Evolutionary conservation across 345 rosid genomes (phyloP), one percentile per base, ranked within the genome.

Genomic region (Hypericum androsaemum): DNA sequence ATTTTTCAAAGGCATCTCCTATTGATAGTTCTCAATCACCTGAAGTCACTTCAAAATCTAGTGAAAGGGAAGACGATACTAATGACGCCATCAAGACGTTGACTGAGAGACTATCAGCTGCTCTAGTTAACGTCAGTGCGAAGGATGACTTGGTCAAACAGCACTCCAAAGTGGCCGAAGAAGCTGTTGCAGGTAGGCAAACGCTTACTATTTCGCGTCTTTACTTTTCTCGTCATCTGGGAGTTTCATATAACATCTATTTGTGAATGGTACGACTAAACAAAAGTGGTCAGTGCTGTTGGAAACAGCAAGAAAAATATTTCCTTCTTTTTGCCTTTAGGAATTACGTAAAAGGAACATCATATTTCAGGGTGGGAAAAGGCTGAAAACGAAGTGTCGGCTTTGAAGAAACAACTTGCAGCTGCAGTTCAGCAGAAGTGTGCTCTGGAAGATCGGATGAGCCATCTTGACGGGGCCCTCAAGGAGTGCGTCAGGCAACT

Each of bases 401-500:
- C 60, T 45, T 41, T 90, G 32, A 90, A 79, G 75, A 68, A 77
- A 61, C 83, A 83, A 62, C 82, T 87, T 9, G 95, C 84, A 45
- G 73, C 62, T 59, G 63, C 74, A 41, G 57, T 32, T 17, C 71
- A 73, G 57, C 72, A 69, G 64, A 82, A 79, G 38, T 66, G 60
- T 52, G 57, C 53, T 39, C 67, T 82, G 59, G 96, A 84, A 74
- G 88, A 84, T 75, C 76, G 87, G 62, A 77, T 79, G 42, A 79
- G 68, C 58, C 96, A 90, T 65, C 77, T 90, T 14, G 96, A 90
- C 62, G 96, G 86, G 43, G 98, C 98, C 55, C 72, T 90, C 15
- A 87, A 84, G 77, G 98, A 90, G 59, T 90, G 98, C 69, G 83
- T 90, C 50, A 80, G 92, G 82, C 92, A 90, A 71, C 76, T 90